Base-by-base conservation (phyloP, 2,329 filamentous ascomycete species). In the Pseudogymnoascus sp. region DNA sequence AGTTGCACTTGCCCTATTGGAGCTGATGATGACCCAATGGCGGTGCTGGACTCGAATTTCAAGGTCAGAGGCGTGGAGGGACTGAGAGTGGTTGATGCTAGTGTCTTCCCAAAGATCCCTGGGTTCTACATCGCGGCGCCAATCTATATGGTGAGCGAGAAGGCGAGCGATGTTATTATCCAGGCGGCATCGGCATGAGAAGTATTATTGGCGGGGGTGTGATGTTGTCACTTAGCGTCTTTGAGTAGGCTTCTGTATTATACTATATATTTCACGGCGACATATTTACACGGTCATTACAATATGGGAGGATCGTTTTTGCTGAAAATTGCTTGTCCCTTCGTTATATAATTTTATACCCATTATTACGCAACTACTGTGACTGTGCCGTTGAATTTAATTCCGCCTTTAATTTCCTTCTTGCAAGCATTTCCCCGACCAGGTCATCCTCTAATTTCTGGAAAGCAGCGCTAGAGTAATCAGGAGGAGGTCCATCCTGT, bases 61-160 rank as follows among this genome's bases (percentile, higher is more conserved):
- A 76, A 78, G 11, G 85, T 88, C 0, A 75, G 80, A 7, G 83
- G 83, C 0, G 79, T 84, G 0, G 72, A 77, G 0, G 80, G 81
- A 0, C 70, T 88, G 60, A 75, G 85, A 29, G 84, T 88, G 2
- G 85, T 88, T 0, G 85, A 88, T 74, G 85, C 83, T 0, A 81
- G 78, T 23, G 77, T 82, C 0, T 87, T 83, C 64, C 82, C 83
- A 0, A 76, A 76, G 62, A 83, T 76, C 29, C 76, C 76, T 1
- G 83, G 83, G 66, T 80, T 76, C 62, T 84, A 81, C 68, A 77
- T 80, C 26, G 76, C 78, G 3, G 70, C 81, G 0, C 77, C 82
- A 0, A 79, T 79, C 0, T 84, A 83, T 67, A 83, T 86, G 72
- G 75, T 83, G 4, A 78, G 77, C 1, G 84, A 87, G 76, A 87